Evolutionary conservation across 2,329 filamentous ascomycete genomes (phyloP), one percentile per base, ranked within the genome.

Genomic region (Sporothrix inflata): DNA sequence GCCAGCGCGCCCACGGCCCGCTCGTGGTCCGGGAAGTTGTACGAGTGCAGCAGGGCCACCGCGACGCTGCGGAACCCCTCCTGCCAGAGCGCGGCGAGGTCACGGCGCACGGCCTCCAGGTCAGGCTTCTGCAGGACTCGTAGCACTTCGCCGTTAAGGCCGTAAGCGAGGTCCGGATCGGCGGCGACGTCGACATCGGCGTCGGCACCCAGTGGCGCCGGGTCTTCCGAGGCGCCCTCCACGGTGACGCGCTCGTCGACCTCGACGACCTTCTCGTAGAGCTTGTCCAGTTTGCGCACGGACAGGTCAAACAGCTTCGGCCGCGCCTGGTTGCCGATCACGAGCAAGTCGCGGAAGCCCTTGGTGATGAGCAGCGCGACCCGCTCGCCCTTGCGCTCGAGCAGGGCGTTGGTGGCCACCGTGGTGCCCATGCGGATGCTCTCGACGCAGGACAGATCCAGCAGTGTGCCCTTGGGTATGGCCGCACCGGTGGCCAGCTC

Each of bases 301-400:
- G 91, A 92, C 53, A 98, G 84, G 78, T 97, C 94, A 78, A 98
- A 98, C 76, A 98, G 97, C 79, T 91, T 91, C 19, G 94, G 94
- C 63, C 94, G 86, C 19, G 91, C 92, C 83, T 98, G 94, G 80
- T 97, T 97, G 11, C 94, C 94, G 79, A 98, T 97, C 71, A 90
- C 87, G 21, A 97, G 84, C 76, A 93, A 95, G 79, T 98, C 94
- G 76, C 90, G 91, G 84, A 97, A 97, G 0, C 94, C 94, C 75
- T 90, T 90, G 0, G 93, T 97, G 11, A 96, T 92, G 1, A 97
- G 89, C 81, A 98, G 87, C 19, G 93, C 94, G 78, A 96, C 94
- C 77, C 89, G 90, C 82, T 97, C 94, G 60, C 94, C 94, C 81
- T 97, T 97, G 72, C 94, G 86, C 81, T 98, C 94, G 1, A 98